A percentile compares a stretch with the other conserved stretches of the same genome.
phyloP scores from a whole-genome alignment of 495 filamentous ascomycete species.

The Saxophila tyrrhenica region DNA sequence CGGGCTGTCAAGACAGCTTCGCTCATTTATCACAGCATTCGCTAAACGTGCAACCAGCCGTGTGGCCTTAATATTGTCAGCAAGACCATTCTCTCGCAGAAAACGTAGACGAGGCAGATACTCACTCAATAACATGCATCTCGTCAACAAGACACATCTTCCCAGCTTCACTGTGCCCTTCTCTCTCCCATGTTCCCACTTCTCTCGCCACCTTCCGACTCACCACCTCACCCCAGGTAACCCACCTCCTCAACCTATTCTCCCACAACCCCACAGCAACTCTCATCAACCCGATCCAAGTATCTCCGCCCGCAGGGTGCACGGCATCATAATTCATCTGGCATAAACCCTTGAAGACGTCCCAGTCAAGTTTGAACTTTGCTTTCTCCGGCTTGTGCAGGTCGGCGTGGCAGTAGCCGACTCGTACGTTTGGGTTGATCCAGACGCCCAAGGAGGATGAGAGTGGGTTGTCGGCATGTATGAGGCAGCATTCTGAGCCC shows the following conservation, averaged over 20 bases:
- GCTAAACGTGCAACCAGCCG: no score
- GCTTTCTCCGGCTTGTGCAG: neutral
- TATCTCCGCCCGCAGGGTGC: neutral
- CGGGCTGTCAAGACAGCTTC: no score
- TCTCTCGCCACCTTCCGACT: neutral
- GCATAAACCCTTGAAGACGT: neutral
- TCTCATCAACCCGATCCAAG: neutral
- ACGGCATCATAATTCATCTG: constrained; percentile 4
- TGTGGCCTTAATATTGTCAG: no score
- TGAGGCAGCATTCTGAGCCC: constrained; percentile 23
- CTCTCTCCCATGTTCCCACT: neutral
- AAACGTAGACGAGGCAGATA: no score
- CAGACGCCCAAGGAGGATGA: constrained; percentile 14
- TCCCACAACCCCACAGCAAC: constrained; percentile 10
- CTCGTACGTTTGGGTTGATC: constrained; percentile 20
- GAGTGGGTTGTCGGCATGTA: constrained; percentile 23
- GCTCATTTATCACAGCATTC: no score
- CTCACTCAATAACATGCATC: constrained; percentile 15
- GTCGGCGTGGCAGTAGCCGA: constrained; percentile 15
- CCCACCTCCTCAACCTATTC: constrained; percentile 11
- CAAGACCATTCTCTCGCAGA: no score
- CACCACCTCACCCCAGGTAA: neutral
- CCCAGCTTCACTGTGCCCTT: constrained; percentile 1
- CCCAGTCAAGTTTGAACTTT: neutral
- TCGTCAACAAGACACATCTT: constrained; percentile 14